Conservation (phyloP, 139 green algal species). For the Nannochloris sp. region DNA sequence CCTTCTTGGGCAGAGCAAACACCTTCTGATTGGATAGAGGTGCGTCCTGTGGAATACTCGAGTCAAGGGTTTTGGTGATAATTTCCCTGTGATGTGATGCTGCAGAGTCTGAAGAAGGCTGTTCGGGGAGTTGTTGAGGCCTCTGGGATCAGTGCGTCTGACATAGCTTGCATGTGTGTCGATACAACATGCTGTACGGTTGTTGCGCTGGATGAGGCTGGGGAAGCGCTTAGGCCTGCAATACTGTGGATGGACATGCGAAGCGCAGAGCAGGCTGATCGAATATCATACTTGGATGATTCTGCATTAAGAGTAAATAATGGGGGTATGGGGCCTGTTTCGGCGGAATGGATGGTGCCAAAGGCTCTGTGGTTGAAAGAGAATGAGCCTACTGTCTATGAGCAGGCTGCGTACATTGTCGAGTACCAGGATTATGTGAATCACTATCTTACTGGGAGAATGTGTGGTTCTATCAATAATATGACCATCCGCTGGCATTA, state of each 20-base stretch:
- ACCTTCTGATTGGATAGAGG: slow-evolving; percentile 58
- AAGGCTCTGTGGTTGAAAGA: slow-evolving; percentile 46
- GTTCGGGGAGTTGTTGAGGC: slow-evolving; percentile 32
- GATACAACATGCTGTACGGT: slow-evolving; percentile 83
- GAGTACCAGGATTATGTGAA: slow-evolving; percentile 78
- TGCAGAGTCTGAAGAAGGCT: slow-evolving; percentile 38
- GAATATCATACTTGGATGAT: slow-evolving; percentile 42
- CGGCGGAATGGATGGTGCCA: slow-evolving; percentile 71
- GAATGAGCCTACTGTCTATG: slow-evolving; percentile 44
- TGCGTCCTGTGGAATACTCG: background rate
- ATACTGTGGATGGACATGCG: slow-evolving; percentile 81
- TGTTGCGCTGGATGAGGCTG: slow-evolving; percentile 48
- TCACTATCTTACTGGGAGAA: slow-evolving; percentile 56
- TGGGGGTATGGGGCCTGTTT: slow-evolving; percentile 54
- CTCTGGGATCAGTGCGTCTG: slow-evolving; percentile 10
- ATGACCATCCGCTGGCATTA: slow-evolving; percentile 72
- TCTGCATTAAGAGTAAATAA: slow-evolving; percentile 59
- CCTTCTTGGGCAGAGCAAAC: slow-evolving; percentile 66
- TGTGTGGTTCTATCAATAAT: slow-evolving; percentile 56
- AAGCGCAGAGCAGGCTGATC: slow-evolving; percentile 42
- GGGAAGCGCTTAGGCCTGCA: slow-evolving; percentile 45
- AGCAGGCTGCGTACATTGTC: slow-evolving; percentile 41
- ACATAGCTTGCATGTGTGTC: slow-evolving; percentile 44
- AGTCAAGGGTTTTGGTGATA: background rate
- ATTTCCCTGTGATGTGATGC: background rate